Conservation (phyloP, 768 basidiomycete genomes). For the Panellus pusillus region DNA sequence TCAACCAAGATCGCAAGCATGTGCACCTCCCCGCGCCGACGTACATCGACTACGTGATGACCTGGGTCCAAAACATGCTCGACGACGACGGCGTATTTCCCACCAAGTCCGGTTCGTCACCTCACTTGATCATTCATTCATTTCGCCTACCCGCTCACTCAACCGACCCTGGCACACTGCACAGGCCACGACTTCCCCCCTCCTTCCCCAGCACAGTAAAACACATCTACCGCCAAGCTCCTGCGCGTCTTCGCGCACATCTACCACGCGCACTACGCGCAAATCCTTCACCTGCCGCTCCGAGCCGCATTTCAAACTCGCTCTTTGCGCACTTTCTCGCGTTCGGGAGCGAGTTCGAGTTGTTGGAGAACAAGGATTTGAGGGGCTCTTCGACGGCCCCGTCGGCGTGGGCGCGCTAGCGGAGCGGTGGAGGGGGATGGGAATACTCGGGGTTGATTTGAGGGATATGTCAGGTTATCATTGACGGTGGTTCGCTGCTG, state of each 20-base stretch:
- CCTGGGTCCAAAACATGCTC: constrained; percentile 94
- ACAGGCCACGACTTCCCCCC: constrained; percentile 88
- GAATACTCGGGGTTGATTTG: constrained; percentile 56
- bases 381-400: constrained; percentile 60
- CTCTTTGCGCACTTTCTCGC: constrained; percentile 98
- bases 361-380: constrained; percentile 88
- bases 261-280: constrained; percentile 90
- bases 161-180: constrained; percentile 14
- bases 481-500: too few species aligned
- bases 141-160: constrained; percentile 53
- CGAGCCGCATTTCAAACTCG: constrained; percentile 96
- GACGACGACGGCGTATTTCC: constrained; percentile 94
- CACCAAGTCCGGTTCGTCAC: constrained; percentile 83
- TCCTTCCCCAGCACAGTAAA: constrained; percentile 88
- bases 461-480: background rate
- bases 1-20: constrained; percentile 91
- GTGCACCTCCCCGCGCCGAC: constrained; percentile 92
- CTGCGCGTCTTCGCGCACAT: constrained; percentile 97
- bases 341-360: constrained; percentile 91
- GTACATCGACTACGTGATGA: constrained; percentile 99
- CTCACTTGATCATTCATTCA: constrained; percentile 56
- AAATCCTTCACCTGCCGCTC: constrained; percentile 90
- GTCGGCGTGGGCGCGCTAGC: constrained; percentile 80
- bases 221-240: constrained; percentile 94
- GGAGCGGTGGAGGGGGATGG: constrained; percentile 94